Conservation (phyloP, 305 asterid species). For the Fraxinus xanthoxyloides region DNA sequence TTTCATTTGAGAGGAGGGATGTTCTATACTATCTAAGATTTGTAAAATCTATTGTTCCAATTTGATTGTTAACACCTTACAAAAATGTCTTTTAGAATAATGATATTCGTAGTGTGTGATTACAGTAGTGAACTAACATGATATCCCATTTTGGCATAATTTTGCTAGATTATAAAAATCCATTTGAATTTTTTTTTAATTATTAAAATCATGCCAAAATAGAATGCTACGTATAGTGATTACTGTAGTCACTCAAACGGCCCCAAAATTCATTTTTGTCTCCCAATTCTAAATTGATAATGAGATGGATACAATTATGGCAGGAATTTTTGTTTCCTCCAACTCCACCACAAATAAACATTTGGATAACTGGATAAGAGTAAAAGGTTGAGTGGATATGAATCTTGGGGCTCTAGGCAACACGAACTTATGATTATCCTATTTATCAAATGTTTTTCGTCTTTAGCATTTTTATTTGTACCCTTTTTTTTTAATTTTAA, state of each 20-base stretch:
- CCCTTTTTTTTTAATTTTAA: not conserved
- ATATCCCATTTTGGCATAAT: no score
- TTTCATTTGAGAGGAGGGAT: not conserved
- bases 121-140: no score
- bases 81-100: no score
- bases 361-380: not conserved
- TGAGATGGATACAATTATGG: not conserved
- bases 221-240: no score
- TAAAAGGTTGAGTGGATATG: not conserved
- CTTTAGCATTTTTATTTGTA: no score
- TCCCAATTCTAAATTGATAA: not conserved
- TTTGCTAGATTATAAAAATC: no score
- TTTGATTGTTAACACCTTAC: no score
- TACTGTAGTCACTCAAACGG: not conserved
- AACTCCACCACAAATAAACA: not conserved
- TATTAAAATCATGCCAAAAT: no score
- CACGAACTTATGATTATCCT: not conserved
- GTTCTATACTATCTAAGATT: no score
- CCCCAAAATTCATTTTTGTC: not conserved
- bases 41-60: no score
- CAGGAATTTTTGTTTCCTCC: not conserved
- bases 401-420: not conserved
- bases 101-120: no score
- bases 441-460: not conserved
- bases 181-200: no score